Conservation (phyloP, 1,284 basidiomycete genomes). For the Tilletia indica region DNA sequence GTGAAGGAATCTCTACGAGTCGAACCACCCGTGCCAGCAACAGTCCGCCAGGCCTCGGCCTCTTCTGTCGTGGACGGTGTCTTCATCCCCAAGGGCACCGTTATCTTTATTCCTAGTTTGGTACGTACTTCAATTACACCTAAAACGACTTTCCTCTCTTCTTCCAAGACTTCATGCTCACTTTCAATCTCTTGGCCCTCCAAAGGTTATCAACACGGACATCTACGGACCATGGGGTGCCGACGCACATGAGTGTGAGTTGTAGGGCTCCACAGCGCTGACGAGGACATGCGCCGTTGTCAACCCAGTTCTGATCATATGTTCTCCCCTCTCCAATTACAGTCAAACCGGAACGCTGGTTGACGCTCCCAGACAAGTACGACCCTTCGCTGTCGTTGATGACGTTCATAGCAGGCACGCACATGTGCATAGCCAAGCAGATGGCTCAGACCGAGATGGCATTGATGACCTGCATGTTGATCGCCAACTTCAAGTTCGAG, state of each 20-base stretch:
- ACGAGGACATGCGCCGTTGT: background rate
- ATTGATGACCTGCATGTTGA: slow-evolving; percentile 35
- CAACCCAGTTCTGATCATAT: too few species aligned
- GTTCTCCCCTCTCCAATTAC: background rate
- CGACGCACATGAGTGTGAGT: slow-evolving; percentile 33
- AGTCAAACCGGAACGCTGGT: slow-evolving; percentile 43
- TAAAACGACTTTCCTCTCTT: background rate
- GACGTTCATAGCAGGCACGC: slow-evolving; percentile 44
- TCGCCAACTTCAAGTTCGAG: slow-evolving; percentile 41
- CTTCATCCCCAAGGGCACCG: slow-evolving; percentile 37
- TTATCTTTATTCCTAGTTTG: slow-evolving; percentile 34
- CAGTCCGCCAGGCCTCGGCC: slow-evolving; percentile 31
- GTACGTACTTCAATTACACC: background rate
- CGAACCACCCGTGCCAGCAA: slow-evolving; percentile 39
- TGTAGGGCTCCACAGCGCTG: background rate
- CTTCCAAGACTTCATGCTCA: background rate
- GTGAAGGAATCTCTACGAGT: slow-evolving; percentile 53
- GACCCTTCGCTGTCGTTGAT: slow-evolving; percentile 37
- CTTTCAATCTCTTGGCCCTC: slow-evolving; percentile 2
- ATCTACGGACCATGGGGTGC: slow-evolving; percentile 34
- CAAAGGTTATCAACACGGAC: slow-evolving; percentile 35
- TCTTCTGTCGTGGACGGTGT: slow-evolving; percentile 35
- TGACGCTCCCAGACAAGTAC: slow-evolving; percentile 41
- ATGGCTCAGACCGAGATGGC: slow-evolving; percentile 47
- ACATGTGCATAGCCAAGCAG: slow-evolving; percentile 42